phyloP scores from a whole-genome alignment of 345 rosid species.

The thale cress (Arabidopsis thaliana) region TAIR10.1 NC_003070.9:4290001-4290500 shows the following conservation, averaged over 20 bases:
- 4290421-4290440: not conserved
- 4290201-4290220: constrained; percentile 41
- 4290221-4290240: constrained; percentile 48
- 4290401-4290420: constrained; percentile 10
- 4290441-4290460: constrained; percentile 30
- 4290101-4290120: constrained; percentile 24
- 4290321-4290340: constrained; percentile 52
- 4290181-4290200: no score
- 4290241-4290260: constrained; percentile 35
- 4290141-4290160: no score
- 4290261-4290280: constrained; percentile 28
- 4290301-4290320: constrained; percentile 70
- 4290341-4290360: constrained; percentile 27
- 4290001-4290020: not conserved
- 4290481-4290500: constrained; percentile 53
- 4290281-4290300: constrained; percentile 45
- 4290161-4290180: no score
- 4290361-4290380: not conserved
- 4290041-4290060: constrained; percentile 24
- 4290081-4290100: constrained; percentile 13
- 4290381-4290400: constrained; percentile 30
- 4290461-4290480: constrained; percentile 25
- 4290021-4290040: constrained; percentile 2
- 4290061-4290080: not conserved
- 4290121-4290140: not conserved